phyloP scores from a whole-genome alignment of 208 protist species.

The Wallacemonas sp. region DNA sequence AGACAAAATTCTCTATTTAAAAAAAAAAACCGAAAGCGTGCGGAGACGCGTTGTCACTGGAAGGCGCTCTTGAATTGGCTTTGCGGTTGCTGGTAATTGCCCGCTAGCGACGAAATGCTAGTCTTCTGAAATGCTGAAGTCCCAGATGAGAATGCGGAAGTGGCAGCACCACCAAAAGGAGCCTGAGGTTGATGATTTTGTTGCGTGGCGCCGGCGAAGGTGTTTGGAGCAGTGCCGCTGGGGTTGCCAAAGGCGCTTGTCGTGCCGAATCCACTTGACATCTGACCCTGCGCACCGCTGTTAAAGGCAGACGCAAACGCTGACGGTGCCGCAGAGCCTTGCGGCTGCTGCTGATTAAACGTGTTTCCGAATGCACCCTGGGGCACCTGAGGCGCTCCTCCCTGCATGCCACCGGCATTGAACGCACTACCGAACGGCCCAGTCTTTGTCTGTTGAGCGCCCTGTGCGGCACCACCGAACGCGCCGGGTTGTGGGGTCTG shows the following conservation, averaged over 20 bases:
- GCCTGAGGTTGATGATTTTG: neutral
- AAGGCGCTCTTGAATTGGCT: slow-evolving; percentile 49
- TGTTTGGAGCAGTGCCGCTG: slow-evolving; percentile 5
- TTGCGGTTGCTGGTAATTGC: slow-evolving; percentile 31
- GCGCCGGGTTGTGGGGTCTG: no score
- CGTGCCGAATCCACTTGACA: neutral
- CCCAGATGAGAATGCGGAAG: slow-evolving; percentile 9
- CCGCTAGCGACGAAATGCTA: slow-evolving; percentile 40
- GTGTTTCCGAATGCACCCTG: neutral
- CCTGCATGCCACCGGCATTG: neutral
- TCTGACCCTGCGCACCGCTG: neutral
- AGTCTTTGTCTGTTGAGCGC: no score
- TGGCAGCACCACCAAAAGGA: slow-evolving; percentile 13
- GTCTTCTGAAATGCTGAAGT: slow-evolving; percentile 34
- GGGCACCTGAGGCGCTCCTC: neutral
- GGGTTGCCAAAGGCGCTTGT: slow-evolving; percentile 9
- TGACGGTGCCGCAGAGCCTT: neutral
- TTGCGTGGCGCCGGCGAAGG: slow-evolving; percentile 10
- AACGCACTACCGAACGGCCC: slow-evolving; percentile 8
- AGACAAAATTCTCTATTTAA: neutral
- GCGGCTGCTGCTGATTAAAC: slow-evolving; percentile 2
- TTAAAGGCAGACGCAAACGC: slow-evolving; percentile 4
- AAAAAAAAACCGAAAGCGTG: slow-evolving; percentile 8
- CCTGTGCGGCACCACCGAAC: no score
- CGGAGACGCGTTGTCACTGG: slow-evolving; percentile 14